Percentiles rank a stretch among this genome's conserved stretches.
phyloP scores from a whole-genome alignment of 495 filamentous ascomycete genomes.

The Hypoxylon fuscum region DNA sequence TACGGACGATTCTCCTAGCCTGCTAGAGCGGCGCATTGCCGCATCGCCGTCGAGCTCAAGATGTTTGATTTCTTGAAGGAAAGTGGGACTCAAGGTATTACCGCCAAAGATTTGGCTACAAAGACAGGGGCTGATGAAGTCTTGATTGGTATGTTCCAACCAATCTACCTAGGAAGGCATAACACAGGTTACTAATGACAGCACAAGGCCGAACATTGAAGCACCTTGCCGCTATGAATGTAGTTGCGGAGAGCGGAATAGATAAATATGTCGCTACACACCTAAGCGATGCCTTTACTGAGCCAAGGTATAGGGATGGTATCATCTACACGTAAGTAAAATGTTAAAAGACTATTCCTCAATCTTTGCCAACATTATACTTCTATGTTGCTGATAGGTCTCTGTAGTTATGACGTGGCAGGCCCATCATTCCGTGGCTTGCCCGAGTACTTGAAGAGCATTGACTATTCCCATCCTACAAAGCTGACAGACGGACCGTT shows the following conservation, averaged over 20 bases:
- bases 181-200: neutral
- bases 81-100: conserved; percentile 38
- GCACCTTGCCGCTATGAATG: conserved; percentile 61
- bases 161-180: neutral
- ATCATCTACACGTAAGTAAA: conserved; percentile 43
- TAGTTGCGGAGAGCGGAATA: conserved; percentile 53
- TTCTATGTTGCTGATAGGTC: conserved; percentile 19
- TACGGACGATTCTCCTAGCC: conserved; percentile 34
- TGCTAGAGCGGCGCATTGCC: conserved; percentile 49
- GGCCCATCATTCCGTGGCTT: conserved; percentile 28
- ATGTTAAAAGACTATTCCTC: neutral
- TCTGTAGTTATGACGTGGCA: conserved; percentile 18
- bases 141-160: conserved; percentile 31
- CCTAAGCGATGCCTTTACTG: conserved; percentile 52
- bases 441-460: conserved; percentile 40
- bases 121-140: conserved; percentile 43
- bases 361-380: neutral
- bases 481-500: conserved; percentile 41
- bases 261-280: conserved; percentile 57
- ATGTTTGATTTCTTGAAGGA: conserved; percentile 49
- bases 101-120: conserved; percentile 31
- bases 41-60: conserved; percentile 47
- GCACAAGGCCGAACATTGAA: conserved; percentile 42
- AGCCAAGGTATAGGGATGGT: conserved; percentile 41
- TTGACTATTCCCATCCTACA: conserved; percentile 35